A percentile compares a stretch with the other conserved stretches of the same genome.
phyloP scores from a whole-genome alignment of 805 yeast genomes.

The Candida insectalens region DNA sequence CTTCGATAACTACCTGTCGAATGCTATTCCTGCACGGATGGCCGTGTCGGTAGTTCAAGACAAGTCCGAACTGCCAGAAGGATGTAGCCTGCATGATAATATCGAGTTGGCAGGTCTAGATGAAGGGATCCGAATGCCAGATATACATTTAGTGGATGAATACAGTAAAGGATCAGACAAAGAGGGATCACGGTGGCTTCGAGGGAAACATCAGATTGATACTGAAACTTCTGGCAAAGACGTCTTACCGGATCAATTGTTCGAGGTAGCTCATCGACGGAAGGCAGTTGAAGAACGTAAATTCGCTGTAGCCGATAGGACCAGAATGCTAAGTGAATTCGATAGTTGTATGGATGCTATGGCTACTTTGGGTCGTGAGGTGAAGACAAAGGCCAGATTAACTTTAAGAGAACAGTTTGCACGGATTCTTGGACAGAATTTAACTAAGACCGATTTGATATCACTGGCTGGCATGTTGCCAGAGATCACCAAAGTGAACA shows the following conservation, averaged over 20 bases:
- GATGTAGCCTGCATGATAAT: not conserved
- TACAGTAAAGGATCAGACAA: too few relatives aligned
- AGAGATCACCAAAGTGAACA: constrained; percentile 36
- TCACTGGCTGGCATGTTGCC: not conserved
- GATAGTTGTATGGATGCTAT: constrained; percentile 42
- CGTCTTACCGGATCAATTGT: not conserved
- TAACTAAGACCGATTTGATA: constrained; percentile 7
- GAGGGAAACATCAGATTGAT: not conserved
- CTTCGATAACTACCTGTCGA: constrained; percentile 1
- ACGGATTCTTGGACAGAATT: constrained; percentile 6
- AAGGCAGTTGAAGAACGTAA: constrained; percentile 49
- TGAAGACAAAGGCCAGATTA: constrained; percentile 6
- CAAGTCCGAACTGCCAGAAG: not conserved
- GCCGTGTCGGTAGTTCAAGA: not conserved
- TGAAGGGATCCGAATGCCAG: not conserved
- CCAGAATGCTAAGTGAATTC: constrained; percentile 43
- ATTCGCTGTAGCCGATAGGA: constrained; percentile 45
- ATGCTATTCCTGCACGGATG: not conserved
- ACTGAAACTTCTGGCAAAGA: constrained; percentile 1
- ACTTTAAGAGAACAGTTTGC: constrained; percentile 4
- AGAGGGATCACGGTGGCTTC: not conserved
- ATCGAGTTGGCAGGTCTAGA: not conserved
- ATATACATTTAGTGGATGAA: not conserved
- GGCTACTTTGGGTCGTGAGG: constrained; percentile 21
- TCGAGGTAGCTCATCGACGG: constrained; percentile 1